A percentile compares a stretch with the other conserved stretches of the same genome.
phyloP scores from a whole-genome alignment of 805 yeast genomes.

The Metschnikowia amazonensis region DNA sequence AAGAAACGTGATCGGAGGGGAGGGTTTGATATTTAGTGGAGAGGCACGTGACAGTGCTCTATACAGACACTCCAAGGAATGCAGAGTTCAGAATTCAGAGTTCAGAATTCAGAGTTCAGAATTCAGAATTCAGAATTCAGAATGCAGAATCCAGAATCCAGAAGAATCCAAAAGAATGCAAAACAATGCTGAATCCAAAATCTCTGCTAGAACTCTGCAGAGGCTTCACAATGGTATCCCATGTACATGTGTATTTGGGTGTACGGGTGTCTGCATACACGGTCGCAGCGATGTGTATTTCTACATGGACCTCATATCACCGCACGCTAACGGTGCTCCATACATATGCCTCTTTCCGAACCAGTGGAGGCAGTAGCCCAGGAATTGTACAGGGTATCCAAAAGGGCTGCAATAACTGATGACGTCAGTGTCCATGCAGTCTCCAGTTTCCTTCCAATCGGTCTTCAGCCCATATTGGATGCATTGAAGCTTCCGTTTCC shows the following conservation, averaged over 20 bases:
- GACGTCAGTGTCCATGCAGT: not conserved
- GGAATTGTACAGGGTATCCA: not conserved
- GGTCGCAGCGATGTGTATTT: not conserved
- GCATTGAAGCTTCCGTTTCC: not conserved
- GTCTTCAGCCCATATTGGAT: not conserved
- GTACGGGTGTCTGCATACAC: not conserved
- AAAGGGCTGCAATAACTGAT: not conserved
- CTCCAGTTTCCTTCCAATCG: not conserved
- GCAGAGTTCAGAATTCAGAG: too few species aligned
- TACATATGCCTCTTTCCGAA: not conserved
- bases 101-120: too few species aligned
- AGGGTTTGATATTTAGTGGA: slow-evolving; percentile 28
- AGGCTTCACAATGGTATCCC: too few species aligned
- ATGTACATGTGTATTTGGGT: too few species aligned
- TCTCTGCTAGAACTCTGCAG: too few species aligned
- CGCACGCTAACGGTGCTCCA: not conserved
- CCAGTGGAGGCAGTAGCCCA: not conserved
- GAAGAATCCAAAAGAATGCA: too few species aligned
- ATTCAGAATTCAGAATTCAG: too few species aligned
- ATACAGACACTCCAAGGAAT: too few species aligned
- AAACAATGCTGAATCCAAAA: too few species aligned
- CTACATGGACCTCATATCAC: not conserved
- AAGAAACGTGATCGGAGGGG: slow-evolving; percentile 36
- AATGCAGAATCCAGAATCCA: too few species aligned
- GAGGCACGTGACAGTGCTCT: too few species aligned